Percentiles rank a stretch among this genome's conserved stretches.
Evolutionary conservation across 352 stramenopile genomes (phyloP).

Genomic region (Phytophthora brassicae): DNA sequence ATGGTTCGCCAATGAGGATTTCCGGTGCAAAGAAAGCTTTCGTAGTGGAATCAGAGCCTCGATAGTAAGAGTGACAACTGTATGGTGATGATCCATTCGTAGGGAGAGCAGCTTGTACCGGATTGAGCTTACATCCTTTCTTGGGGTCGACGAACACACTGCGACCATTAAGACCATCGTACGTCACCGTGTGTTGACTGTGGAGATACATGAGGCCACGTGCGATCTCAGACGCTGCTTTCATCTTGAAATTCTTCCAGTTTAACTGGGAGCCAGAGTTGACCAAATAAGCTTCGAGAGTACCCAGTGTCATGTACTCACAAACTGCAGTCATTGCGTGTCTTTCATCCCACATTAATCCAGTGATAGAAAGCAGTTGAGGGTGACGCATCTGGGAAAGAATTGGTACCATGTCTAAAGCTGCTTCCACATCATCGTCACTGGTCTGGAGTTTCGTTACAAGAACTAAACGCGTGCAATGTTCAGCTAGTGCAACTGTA

Average conservation of each 20-base stretch:
- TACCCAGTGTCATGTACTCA: slow-evolving; percentile 73
- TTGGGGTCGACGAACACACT: slow-evolving; percentile 72
- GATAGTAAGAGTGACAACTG: slow-evolving; percentile 32
- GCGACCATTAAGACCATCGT: slow-evolving; percentile 66
- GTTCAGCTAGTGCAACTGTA: slow-evolving; percentile 46
- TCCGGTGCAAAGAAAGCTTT: slow-evolving; percentile 61
- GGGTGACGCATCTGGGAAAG: slow-evolving; percentile 73
- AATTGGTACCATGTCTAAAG: slow-evolving; percentile 52
- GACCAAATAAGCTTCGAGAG: slow-evolving; percentile 59
- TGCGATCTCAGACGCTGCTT: slow-evolving; percentile 64
- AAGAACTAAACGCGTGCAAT: slow-evolving; percentile 53
- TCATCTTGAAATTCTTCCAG: slow-evolving; percentile 81
- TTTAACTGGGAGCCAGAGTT: slow-evolving; percentile 41
- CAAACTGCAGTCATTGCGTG: slow-evolving; percentile 66
- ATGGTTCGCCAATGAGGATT: slow-evolving; percentile 46
- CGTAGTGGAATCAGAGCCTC: slow-evolving; percentile 29
- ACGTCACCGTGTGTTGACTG: slow-evolving; percentile 66
- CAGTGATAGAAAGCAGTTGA: slow-evolving; percentile 59
- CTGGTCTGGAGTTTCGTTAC: slow-evolving; percentile 56
- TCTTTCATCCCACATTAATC: slow-evolving; percentile 62
- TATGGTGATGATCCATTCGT: slow-evolving; percentile 37
- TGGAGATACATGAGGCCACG: slow-evolving; percentile 78
- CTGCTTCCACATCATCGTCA: slow-evolving; percentile 59
- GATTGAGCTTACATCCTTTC: slow-evolving; percentile 83
- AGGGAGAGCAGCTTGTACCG: slow-evolving; percentile 63